phyloP scores from a whole-genome alignment of 768 basidiomycete species.

The Lactarius hatsudake region DNA sequence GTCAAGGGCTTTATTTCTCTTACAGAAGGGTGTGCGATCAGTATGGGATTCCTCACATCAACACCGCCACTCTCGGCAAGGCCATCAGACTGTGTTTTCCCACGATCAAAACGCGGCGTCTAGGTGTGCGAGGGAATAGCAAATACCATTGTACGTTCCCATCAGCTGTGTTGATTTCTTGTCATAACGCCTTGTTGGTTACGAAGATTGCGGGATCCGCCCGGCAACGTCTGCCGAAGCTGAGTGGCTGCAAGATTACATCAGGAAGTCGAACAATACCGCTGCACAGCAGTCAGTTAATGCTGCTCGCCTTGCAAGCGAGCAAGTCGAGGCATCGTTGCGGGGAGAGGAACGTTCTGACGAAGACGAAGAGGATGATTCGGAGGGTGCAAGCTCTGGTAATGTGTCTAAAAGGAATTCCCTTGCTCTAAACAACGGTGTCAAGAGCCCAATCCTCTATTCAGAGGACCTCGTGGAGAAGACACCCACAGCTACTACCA shows the following conservation, averaged over 20 bases:
- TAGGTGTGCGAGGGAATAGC: slow-evolving; percentile 92
- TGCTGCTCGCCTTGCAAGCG: slow-evolving; percentile 68
- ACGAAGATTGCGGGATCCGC: slow-evolving; percentile 84
- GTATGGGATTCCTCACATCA: slow-evolving; percentile 91
- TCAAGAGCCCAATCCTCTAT: slow-evolving; percentile 52
- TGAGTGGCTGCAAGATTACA: slow-evolving; percentile 89
- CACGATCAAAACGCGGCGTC: slow-evolving; percentile 89
- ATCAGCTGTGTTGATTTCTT: slow-evolving; percentile 33
- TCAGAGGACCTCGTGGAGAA: slow-evolving; percentile 74
- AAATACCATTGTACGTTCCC: slow-evolving; percentile 86
- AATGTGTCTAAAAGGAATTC: slow-evolving; percentile 71
- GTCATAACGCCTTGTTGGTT: slow-evolving; percentile 26
- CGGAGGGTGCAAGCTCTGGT: slow-evolving; percentile 65
- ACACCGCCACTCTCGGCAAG: slow-evolving; percentile 93
- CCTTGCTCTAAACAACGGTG: slow-evolving; percentile 59
- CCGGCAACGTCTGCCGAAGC: slow-evolving; percentile 89
- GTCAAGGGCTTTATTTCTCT: slow-evolving; percentile 92
- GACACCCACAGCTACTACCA: slow-evolving; percentile 77
- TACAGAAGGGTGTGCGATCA: slow-evolving; percentile 89
- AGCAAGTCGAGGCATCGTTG: slow-evolving; percentile 57
- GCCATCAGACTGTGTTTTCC: slow-evolving; percentile 92
- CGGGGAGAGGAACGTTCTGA: slow-evolving; percentile 72
- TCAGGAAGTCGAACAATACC: slow-evolving; percentile 86
- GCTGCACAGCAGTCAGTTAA: slow-evolving; percentile 74
- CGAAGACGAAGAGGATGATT: slow-evolving; percentile 86